Conservation (phyloP, 2,329 filamentous ascomycete genomes). For the Phoma herbarum region DNA sequence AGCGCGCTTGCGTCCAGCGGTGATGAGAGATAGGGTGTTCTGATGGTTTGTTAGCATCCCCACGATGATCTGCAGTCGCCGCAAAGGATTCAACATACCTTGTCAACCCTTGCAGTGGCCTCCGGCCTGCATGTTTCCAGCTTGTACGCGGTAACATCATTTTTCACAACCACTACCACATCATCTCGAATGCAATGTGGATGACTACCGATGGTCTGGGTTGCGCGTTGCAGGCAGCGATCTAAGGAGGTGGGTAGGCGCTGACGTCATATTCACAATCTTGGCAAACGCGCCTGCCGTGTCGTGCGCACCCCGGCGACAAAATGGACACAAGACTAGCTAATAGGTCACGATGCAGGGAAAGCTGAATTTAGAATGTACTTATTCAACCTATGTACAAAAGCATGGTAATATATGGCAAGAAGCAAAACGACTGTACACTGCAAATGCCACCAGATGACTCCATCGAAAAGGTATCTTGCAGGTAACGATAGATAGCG, state of each 20-base stretch:
- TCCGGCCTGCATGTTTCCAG: slow-evolving; percentile 32
- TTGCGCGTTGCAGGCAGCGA: slow-evolving; percentile 11
- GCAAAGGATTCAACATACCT: slow-evolving; percentile 37
- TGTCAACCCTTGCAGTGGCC: slow-evolving; percentile 29
- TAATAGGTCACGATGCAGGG: neutral
- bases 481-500: slow-evolving; percentile 41
- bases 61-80: slow-evolving; percentile 34
- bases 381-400: slow-evolving; percentile 20
- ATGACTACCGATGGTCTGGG: slow-evolving; percentile 5
- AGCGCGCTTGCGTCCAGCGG: slow-evolving; percentile 5
- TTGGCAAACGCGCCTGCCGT: slow-evolving; percentile 9
- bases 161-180: slow-evolving; percentile 11
- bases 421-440: slow-evolving; percentile 32
- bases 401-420: slow-evolving; percentile 16
- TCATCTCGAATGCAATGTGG: slow-evolving; percentile 22
- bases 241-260: slow-evolving; percentile 1
- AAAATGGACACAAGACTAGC: neutral
- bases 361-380: slow-evolving; percentile 1
- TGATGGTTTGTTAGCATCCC: slow-evolving; percentile 32
- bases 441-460: slow-evolving; percentile 45
- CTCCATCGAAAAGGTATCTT: slow-evolving; percentile 50
- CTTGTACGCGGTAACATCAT: slow-evolving; percentile 32
- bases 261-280: slow-evolving; percentile 16
- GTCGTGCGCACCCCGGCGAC: neutral
- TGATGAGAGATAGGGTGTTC: slow-evolving; percentile 21